phyloP scores from a whole-genome alignment of 768 basidiomycete genomes.

The Tricholoma hemisulphureum region DNA sequence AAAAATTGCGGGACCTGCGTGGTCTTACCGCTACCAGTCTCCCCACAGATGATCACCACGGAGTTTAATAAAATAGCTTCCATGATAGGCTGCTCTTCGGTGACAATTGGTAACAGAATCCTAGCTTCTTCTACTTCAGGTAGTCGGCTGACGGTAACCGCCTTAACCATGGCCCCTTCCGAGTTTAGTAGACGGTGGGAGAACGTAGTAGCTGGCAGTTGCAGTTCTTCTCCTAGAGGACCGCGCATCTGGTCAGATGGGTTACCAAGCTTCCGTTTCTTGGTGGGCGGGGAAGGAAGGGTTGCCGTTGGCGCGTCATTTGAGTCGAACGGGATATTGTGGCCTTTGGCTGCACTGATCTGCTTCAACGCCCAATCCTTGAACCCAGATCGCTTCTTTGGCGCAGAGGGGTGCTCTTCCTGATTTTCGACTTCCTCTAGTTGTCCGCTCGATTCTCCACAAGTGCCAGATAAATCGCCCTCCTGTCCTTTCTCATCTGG shows the following conservation, averaged over 20 bases:
- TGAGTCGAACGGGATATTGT: constrained; percentile 21
- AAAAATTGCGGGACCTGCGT: constrained; percentile 98
- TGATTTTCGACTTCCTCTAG: constrained; percentile 12
- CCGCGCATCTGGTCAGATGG: constrained; percentile 54
- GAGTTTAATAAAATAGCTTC: constrained; percentile 85
- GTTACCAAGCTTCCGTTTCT: constrained; percentile 48
- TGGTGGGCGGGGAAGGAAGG: constrained; percentile 34
- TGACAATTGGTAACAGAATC: constrained; percentile 80
- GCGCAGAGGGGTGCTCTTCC: constrained; percentile 21
- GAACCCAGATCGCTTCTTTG: constrained; percentile 57
- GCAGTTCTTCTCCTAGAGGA: constrained; percentile 73
- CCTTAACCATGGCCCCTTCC: constrained; percentile 34
- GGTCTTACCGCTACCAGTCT: constrained; percentile 98
- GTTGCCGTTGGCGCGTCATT: constrained; percentile 10
- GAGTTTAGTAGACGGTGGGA: constrained; percentile 43
- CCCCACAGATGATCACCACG: constrained; percentile 82
- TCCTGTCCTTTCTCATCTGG: constrained; percentile 16
- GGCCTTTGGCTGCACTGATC: constrained; percentile 49
- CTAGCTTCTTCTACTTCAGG: constrained; percentile 73
- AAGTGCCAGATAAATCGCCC: background rate
- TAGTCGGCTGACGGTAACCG: constrained; percentile 58
- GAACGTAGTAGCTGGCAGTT: constrained; percentile 66
- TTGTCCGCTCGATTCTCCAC: constrained; percentile 1
- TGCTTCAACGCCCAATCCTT: constrained; percentile 90
- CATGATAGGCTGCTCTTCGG: constrained; percentile 94